Evolutionary conservation across 495 filamentous ascomycete genomes (phyloP).

Genomic region (Parathielavia hyrcaniae): DNA sequence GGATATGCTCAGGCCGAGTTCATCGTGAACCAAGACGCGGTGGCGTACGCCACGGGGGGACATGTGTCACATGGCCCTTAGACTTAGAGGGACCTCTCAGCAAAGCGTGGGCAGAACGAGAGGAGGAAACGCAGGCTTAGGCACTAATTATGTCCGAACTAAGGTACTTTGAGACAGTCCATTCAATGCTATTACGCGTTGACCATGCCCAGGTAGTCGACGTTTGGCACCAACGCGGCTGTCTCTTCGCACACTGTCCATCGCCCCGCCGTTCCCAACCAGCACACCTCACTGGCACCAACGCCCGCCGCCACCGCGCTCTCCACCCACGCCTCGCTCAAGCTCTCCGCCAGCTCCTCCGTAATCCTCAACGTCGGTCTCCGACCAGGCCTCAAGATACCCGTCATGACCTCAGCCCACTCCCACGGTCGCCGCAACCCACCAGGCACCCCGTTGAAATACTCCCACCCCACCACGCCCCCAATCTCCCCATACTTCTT

Average conservation of each 20-base stretch:
- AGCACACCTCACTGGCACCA: background rate
- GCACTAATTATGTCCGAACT: no score
- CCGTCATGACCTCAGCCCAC: slow-evolving; percentile 60
- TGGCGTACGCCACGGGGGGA: no score
- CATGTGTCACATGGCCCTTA: no score
- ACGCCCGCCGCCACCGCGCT: slow-evolving; percentile 8
- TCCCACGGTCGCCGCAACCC: slow-evolving; percentile 56
- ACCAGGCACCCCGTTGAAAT: slow-evolving; percentile 64
- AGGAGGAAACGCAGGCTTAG: no score
- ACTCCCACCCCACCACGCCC: slow-evolving; percentile 85
- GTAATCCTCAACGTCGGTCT: slow-evolving; percentile 25
- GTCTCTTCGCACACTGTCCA: background rate
- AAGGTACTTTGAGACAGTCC: no score
- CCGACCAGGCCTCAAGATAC: slow-evolving; percentile 37
- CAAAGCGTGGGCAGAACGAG: no score
- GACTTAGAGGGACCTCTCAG: no score
- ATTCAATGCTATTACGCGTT: slow-evolving; percentile 14
- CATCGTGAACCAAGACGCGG: no score
- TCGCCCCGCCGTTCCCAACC: background rate
- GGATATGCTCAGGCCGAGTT: no score
- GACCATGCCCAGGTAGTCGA: slow-evolving; percentile 30
- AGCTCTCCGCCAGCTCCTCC: slow-evolving; percentile 6
- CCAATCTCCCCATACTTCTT: slow-evolving; percentile 58
- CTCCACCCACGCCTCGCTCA: slow-evolving; percentile 22
- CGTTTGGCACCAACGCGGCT: slow-evolving; percentile 12